Conservation (phyloP, 495 filamentous ascomycete genomes). For the Penicillium cosmopolitanum region DNA sequence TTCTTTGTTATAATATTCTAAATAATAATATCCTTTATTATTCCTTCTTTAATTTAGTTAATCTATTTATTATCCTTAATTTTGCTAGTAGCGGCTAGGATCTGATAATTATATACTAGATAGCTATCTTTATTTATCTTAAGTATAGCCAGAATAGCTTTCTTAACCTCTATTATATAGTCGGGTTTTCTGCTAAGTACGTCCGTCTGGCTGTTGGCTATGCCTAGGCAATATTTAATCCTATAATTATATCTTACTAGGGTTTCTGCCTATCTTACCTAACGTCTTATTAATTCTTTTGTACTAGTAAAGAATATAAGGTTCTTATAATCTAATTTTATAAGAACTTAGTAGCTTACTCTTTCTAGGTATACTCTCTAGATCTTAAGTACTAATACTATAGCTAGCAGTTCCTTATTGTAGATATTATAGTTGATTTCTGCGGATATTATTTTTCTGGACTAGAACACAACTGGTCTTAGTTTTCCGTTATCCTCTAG, state of each 20-base stretch:
- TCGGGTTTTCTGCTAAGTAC: slow-evolving; percentile 16
- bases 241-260: no score
- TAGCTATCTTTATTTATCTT: slow-evolving; percentile 9
- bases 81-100: slow-evolving; percentile 5
- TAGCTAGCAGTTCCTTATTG: slow-evolving; percentile 33
- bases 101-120: slow-evolving; percentile 12
- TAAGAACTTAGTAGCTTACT: no score
- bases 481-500: background rate
- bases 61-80: slow-evolving; percentile 6
- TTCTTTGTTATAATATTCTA: no score
- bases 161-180: slow-evolving; percentile 14
- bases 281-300: no score
- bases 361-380: slow-evolving; percentile 30
- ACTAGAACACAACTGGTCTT: slow-evolving; percentile 28
- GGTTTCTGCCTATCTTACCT: no score
- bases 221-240: slow-evolving; percentile 22
- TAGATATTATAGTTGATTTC: slow-evolving; percentile 41
- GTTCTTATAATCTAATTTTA: no score
- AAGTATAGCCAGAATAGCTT: slow-evolving; percentile 14
- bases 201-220: slow-evolving; percentile 15
- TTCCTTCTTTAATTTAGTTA: background rate
- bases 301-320: no score
- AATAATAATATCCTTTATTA: no score
- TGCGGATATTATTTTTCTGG: slow-evolving; percentile 23
- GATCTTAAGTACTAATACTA: slow-evolving; percentile 30